phyloP scores from a whole-genome alignment of 176 grass and related monocot genomes.

The sorghum (Sorghum bicolor) region Sorghum_bicolor_NCBIv3 NC_012871.2:62418001-62418500 shows the following conservation, averaged over 20 bases:
- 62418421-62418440: too few relatives aligned
- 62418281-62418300: not conserved
- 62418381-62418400: too few relatives aligned
- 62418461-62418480: too few relatives aligned
- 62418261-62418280: too few relatives aligned
- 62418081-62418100: not conserved
- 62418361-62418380: too few relatives aligned
- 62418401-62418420: too few relatives aligned
- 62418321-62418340: too few relatives aligned
- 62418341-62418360: too few relatives aligned
- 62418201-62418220: not conserved
- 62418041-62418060: not conserved
- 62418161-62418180: too few relatives aligned
- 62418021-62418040: not conserved
- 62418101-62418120: not conserved
- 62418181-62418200: not conserved
- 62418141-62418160: slow-evolving; percentile 30
- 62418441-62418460: too few relatives aligned
- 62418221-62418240: slow-evolving; percentile 18
- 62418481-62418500: too few relatives aligned
- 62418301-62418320: not conserved
- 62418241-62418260: not conserved
- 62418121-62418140: not conserved
- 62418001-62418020: not conserved
- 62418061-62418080: not conserved